Conservation (phyloP, 495 filamentous ascomycete species). For the Neurospora sp. region DNA sequence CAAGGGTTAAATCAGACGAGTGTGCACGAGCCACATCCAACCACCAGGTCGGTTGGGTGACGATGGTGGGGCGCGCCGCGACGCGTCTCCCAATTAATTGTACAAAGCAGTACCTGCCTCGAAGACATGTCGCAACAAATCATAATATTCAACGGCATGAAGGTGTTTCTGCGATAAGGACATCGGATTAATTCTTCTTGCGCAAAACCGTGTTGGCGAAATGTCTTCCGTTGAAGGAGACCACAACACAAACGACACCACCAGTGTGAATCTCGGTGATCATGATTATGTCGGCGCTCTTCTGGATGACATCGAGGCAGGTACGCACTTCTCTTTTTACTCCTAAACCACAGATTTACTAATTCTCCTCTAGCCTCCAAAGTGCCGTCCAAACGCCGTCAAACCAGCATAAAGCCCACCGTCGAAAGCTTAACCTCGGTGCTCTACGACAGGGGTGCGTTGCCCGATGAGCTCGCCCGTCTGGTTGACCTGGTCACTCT, state of each 20-base stretch:
- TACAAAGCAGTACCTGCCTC: neutral
- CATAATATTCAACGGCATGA: neutral
- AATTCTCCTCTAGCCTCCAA: slow-evolving; percentile 32
- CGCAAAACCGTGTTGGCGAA: neutral
- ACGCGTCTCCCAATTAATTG: neutral
- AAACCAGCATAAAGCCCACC: slow-evolving; percentile 29
- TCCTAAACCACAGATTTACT: neutral
- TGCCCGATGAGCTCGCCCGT: slow-evolving; percentile 45
- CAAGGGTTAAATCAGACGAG: neutral
- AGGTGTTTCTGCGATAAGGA: too few relatives aligned
- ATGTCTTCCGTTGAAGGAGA: neutral
- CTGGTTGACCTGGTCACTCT: slow-evolving; percentile 58
- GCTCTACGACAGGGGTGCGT: slow-evolving; percentile 59
- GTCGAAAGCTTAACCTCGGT: slow-evolving; percentile 37
- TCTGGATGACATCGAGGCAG: slow-evolving; percentile 17
- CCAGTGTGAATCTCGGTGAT: neutral
- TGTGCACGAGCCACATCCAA: neutral
- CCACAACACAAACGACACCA: neutral
- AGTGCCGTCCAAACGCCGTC: slow-evolving; percentile 38
- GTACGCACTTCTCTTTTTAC: slow-evolving; percentile 6
- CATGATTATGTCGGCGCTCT: slow-evolving; percentile 3
- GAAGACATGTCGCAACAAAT: neutral
- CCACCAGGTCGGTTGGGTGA: neutral
- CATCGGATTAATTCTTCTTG: neutral
- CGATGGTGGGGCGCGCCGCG: neutral